Percentiles rank a stretch among this genome's conserved stretches.
Conservation (phyloP, 2,329 filamentous ascomycete genomes). For the Verticillium alfalfae region DNA sequence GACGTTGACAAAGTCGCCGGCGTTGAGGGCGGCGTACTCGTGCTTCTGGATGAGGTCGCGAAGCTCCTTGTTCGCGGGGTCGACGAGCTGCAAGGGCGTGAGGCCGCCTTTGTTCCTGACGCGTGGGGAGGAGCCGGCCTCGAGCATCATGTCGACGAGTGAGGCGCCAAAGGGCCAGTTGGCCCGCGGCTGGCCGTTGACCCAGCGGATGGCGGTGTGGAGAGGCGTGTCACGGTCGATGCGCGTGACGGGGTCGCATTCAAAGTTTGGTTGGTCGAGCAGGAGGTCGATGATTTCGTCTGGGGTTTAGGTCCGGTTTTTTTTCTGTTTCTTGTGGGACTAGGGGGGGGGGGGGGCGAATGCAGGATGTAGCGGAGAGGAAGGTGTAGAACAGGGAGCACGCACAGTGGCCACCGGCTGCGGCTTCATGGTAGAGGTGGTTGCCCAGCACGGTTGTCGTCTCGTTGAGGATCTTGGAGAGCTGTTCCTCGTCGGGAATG, state of each 20-base stretch:
- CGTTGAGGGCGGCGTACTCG: slow-evolving; percentile 58
- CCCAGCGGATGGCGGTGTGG: slow-evolving; percentile 72
- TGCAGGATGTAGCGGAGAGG: background rate
- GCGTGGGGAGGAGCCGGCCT: slow-evolving; percentile 62
- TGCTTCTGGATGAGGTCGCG: slow-evolving; percentile 62
- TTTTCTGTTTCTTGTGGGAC: too few species aligned
- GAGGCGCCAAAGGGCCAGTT: slow-evolving; percentile 61
- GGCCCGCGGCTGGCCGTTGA: slow-evolving; percentile 60
- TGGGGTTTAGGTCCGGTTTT: slow-evolving; percentile 22
- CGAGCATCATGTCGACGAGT: slow-evolving; percentile 74
- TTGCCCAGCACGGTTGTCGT: slow-evolving; percentile 83
- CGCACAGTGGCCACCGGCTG: slow-evolving; percentile 78
- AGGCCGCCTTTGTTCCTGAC: slow-evolving; percentile 67
- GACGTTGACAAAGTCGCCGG: slow-evolving; percentile 48
- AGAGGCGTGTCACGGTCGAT: slow-evolving; percentile 72
- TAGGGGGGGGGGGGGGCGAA: too few species aligned
- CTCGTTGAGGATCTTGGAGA: slow-evolving; percentile 76
- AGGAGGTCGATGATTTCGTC: slow-evolving; percentile 78
- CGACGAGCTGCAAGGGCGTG: slow-evolving; percentile 66
- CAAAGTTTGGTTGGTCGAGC: slow-evolving; percentile 77
- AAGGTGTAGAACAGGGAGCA: slow-evolving; percentile 11
- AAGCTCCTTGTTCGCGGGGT: slow-evolving; percentile 62
- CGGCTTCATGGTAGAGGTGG: slow-evolving; percentile 84
- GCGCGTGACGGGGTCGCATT: slow-evolving; percentile 73
- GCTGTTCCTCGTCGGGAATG: slow-evolving; percentile 56